Evolutionary conservation across 192 early-diverging fungal genomes (phyloP), one percentile per base, ranked within the genome.

Genomic region (Backusella psychrophila): DNA sequence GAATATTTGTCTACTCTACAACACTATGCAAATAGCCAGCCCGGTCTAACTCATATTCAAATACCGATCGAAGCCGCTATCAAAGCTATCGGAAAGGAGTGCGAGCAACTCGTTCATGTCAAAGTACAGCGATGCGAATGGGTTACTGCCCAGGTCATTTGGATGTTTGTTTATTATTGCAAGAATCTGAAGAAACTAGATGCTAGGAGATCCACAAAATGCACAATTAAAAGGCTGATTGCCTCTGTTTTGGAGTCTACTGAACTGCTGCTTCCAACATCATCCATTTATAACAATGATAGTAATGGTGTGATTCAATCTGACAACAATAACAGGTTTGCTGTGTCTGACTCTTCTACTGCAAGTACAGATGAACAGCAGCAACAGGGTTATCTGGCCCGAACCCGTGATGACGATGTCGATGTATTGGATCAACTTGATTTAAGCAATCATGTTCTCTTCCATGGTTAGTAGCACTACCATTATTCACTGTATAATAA

Each of bases 1-100:
- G 86, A 87, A 42, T 87, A 87, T 56, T 23, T 81, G 15, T 86
- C 85, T 2, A 82, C 82, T 11, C 59, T 86, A 39, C 86, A 87
- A 41, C 49, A 76, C 31, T 84, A 82, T 31, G 77, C 80, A 15
- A 70, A 78, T n/a, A 63, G 11, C 56, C 86, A 87, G 41, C 81
- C 77, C 11, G 83, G 82, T 33, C 75, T 86, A 39, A 86, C 85
- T 0, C 81, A 78, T 41, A 81, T 84, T 14, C 68, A 75, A 14
- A 76, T 87, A 35, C 74, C 81, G 26, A 52, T 79, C 0, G 72
- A 74, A 34, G 74, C 82, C 34, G 83, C 77, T 15, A 82, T 86
- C 69, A 69, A 79, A 34, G 77, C 85, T 0, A 73, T 87, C 15
- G 82, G 85, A 11, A 68, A 76, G 19, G 53, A 81, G 52, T 87